phyloP scores from a whole-genome alignment of 352 stramenopile species.

The Phytophthora cajani region DNA sequence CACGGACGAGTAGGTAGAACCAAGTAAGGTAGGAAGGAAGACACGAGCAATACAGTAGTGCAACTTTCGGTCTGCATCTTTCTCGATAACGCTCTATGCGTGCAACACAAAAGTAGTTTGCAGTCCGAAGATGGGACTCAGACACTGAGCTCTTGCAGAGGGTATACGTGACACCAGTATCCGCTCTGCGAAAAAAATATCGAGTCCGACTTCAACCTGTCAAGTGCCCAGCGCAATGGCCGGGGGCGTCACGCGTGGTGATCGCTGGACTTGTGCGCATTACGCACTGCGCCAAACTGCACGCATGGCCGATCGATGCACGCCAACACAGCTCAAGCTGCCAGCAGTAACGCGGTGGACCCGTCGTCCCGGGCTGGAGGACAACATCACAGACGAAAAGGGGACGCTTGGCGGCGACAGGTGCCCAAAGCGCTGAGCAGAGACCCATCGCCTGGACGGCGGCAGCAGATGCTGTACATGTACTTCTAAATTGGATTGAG shows the following conservation, averaged over 20 bases:
- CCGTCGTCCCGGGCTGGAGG: constrained; percentile 1
- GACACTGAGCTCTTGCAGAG: background rate
- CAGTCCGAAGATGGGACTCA: background rate
- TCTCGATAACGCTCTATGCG: background rate
- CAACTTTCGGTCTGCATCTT: constrained; percentile 2
- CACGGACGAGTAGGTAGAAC: constrained; percentile 38
- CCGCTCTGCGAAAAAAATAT: constrained; percentile 9
- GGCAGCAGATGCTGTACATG: background rate
- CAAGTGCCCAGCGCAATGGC: background rate
- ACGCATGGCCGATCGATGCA: constrained; percentile 8
- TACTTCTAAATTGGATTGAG: background rate
- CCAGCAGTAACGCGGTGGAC: constrained; percentile 28
- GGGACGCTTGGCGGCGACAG: background rate
- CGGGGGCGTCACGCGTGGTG: background rate
- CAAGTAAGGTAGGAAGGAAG: background rate
- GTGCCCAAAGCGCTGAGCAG: constrained; percentile 14
- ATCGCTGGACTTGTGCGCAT: constrained; percentile 11
- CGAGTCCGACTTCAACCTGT: constrained; percentile 1
- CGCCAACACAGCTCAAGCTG: background rate
- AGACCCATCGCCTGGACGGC: background rate
- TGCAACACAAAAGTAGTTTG: background rate
- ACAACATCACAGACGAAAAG: constrained; percentile 1
- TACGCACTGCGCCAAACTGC: constrained; percentile 15
- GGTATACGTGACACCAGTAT: background rate
- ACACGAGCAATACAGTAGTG: constrained; percentile 20